Evolutionary conservation across 2,329 filamentous ascomycete species (phyloP).

Genomic region (Alternaria solani): DNA sequence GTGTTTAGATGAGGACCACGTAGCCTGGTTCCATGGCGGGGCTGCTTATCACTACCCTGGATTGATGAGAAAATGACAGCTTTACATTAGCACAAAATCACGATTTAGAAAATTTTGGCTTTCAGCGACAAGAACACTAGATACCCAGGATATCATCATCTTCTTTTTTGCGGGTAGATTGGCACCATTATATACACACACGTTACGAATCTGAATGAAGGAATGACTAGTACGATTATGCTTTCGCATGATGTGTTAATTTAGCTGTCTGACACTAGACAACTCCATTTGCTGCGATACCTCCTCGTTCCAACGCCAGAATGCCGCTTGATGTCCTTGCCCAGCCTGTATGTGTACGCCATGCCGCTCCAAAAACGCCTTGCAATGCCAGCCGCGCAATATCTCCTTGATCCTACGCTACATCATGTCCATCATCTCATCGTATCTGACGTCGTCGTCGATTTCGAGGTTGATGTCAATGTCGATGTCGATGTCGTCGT

Average conservation of each 20-base stretch:
- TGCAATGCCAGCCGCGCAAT: constrained; percentile 16
- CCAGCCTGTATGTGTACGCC: constrained; percentile 6
- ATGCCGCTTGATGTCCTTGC: constrained; percentile 10
- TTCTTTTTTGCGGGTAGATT: not conserved
- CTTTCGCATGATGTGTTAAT: not conserved
- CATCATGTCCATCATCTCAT: not conserved
- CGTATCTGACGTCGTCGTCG: not conserved
- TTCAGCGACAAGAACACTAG: not conserved
- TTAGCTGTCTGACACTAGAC: not conserved
- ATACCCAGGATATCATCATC: not conserved
- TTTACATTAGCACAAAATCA: not conserved
- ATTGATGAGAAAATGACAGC: not conserved
- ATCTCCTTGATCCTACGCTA: not conserved
- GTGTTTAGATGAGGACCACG: constrained; percentile 28
- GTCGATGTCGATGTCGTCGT: too few species aligned
- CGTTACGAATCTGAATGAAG: constrained; percentile 2
- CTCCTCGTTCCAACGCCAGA: constrained; percentile 7
- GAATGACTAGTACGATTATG: not conserved
- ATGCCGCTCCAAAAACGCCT: constrained; percentile 16
- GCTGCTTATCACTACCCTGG: too few species aligned
- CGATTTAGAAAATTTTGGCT: not conserved
- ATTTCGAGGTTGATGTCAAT: not conserved
- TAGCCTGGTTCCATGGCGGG: not conserved
- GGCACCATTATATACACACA: not conserved
- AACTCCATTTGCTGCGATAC: not conserved